Conservation (phyloP, 2,329 filamentous ascomycete genomes). For the Neonectria magnoliae region DNA sequence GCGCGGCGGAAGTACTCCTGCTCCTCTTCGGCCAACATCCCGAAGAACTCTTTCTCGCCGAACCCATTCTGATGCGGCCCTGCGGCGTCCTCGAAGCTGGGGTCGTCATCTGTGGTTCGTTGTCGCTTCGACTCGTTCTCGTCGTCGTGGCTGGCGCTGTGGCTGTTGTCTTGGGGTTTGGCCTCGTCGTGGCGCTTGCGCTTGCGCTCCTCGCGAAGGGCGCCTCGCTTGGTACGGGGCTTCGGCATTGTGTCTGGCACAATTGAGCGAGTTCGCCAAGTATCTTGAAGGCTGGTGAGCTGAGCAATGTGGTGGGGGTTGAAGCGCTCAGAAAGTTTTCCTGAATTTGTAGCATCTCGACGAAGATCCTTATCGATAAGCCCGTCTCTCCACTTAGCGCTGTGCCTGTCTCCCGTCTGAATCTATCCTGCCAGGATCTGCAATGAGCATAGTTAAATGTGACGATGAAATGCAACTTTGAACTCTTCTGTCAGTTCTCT, state of each 20-base stretch:
- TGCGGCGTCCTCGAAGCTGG: conserved; percentile 37
- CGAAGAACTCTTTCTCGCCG: conserved; percentile 82
- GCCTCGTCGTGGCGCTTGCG: conserved; percentile 49
- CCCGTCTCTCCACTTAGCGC: not conserved
- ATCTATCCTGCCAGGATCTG: not conserved
- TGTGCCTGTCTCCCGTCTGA: not conserved
- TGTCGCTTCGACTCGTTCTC: conserved; percentile 40
- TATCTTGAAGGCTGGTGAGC: conserved; percentile 6
- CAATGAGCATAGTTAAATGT: not conserved
- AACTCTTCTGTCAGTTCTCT: no score
- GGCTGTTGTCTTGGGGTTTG: conserved; percentile 30
- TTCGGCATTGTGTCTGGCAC: conserved; percentile 51
- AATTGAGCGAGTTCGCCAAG: conserved; percentile 16
- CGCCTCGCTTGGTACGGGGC: conserved; percentile 55
- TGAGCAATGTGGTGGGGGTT: conserved; percentile 32
- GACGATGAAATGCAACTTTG: no score
- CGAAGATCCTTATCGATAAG: conserved; percentile 32
- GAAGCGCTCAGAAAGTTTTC: conserved; percentile 30
- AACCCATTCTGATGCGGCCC: conserved; percentile 40
- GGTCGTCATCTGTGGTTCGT: conserved; percentile 36
- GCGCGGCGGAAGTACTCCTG: conserved; percentile 95
- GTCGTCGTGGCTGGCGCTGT: not conserved
- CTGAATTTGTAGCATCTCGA: conserved; percentile 20
- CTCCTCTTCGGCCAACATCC: conserved; percentile 90
- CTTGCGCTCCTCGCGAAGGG: conserved; percentile 53